Base-by-base conservation (phyloP, 192 early-diverging fungal species). In the Coemansia sp. region DNA sequence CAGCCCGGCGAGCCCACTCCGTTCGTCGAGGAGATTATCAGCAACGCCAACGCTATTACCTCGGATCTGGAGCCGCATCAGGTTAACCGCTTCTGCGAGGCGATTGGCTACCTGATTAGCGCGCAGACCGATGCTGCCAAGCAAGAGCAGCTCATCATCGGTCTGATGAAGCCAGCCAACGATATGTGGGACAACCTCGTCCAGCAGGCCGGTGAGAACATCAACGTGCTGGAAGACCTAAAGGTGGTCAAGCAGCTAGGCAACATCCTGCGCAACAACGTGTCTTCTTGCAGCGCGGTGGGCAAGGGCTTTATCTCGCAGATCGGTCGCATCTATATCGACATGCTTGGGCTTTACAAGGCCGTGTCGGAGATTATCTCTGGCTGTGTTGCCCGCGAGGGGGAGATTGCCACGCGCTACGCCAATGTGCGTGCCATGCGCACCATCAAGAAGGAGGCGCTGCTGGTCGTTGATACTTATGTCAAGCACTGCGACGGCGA, bases 41-140 rank as follows among this genome's bases (percentile, higher is more conserved):
- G 82, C 54, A 89, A 77, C 6, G 90, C 97, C 31, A 89, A 92
- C 38, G 79, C 83, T 34, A 94, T 95, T 75, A 99, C 98, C 1
- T 90, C 90, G 8, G 96, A 98, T 77, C 85, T 99, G 27, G 86
- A 90, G 42, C 93, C 95, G 33, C 92, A 94, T 60, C 97, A 98
- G 85, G 90, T 97, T 54, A 95, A 98, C 81, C 97, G 96, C 11
- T 99, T 99, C 87, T 98, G 97, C 80, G 96, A 98, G 79, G 96
- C 97, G 38, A 93, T 98, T 61, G 98, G 98, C 16, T 93, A 96
- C 78, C 97, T 99, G 91, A 95, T 99, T 70, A 91, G 95, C 38
- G 95, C 97, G 8, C 96, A 98, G 69, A 85, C 91, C 38, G 93
- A 93, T 77, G 87, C 90, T 59, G 75, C 81, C 46, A 78, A 84